Evolutionary conservation across 768 basidiomycete genomes (phyloP), one percentile per base, ranked within the genome.

Genomic region (Phallus indusiatus): DNA sequence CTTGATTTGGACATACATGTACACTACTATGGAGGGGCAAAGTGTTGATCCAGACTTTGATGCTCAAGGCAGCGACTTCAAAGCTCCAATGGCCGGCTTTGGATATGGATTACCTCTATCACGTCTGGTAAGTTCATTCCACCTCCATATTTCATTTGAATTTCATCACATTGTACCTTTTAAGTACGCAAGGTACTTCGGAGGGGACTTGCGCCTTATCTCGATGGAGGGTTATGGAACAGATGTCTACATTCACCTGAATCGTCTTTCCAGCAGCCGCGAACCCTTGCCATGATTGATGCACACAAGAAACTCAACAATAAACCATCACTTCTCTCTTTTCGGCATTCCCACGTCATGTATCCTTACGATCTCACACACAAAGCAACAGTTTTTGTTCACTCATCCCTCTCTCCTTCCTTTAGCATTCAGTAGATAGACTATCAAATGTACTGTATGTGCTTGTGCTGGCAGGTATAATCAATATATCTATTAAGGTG

Each of bases 191-290:
- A 77, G 95, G 52, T 99, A 96, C 69, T 96, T 97, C 67, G 95
- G 92, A 0, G 90, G 92, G 0, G 94, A 98, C 70, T 74, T 99
- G 28, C 78, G 90, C 17, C 72, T 99, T 58, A 99, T 99, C 62
- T 88, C 93, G 47, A 98, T 99, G 94, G 96, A 99, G 63, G 95
- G 96, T n/a, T 93, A 89, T 67, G 92, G 93, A 10, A 93, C 90
- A 36, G 93, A 95, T 68, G 89, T 94, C 2, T 95, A 94, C 68
- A 92, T 95, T 62, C 93, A 94, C 69, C 74, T 94, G 55, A 94
- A 94, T 68, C 79, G 86, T 51, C 78, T 94, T 16, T 90, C 88
- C 10, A 90, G 87, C 67, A 90, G 86, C 65, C 76, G 83, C 22
- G 90, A 91, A 71, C 90, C 90, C 1, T 71, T 91, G 51, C 88